Evolutionary conservation across 352 stramenopile species (phyloP).

Genomic region (Peronospora belbahrii): DNA sequence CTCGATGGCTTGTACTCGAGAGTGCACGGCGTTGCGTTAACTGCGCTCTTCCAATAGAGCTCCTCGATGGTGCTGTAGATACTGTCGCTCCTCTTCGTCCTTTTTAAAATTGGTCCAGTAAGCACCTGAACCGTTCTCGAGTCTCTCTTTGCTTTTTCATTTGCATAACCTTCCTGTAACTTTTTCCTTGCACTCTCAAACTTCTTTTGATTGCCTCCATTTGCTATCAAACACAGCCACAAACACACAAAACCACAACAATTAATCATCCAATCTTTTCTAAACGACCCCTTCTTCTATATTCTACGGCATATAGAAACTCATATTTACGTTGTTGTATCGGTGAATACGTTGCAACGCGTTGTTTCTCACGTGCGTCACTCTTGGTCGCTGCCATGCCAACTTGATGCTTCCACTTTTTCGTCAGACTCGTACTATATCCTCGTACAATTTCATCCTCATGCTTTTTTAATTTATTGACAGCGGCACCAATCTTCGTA

Average conservation of each 20-base stretch:
- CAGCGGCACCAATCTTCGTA: constrained; percentile 71
- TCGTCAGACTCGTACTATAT: constrained; percentile 74
- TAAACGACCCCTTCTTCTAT: too few species aligned
- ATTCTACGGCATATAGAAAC: too few species aligned
- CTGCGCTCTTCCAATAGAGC: constrained; percentile 36
- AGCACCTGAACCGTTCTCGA: constrained; percentile 72
- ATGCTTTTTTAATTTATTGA: constrained; percentile 84
- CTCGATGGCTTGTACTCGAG: constrained; percentile 10
- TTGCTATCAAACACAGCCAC: not conserved
- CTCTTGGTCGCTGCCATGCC: constrained; percentile 31
- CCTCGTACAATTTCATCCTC: constrained; percentile 68
- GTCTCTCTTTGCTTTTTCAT: constrained; percentile 58
- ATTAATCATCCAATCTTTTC: too few species aligned
- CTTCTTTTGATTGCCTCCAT: constrained; percentile 32
- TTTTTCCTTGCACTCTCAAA: constrained; percentile 66
- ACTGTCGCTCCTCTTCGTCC: constrained; percentile 49
- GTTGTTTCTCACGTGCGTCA: constrained; percentile 5
- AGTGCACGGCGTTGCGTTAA: constrained; percentile 30
- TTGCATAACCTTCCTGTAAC: constrained; percentile 70
- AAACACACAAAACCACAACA: not conserved
- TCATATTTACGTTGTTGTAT: too few species aligned
- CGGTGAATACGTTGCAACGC: too few species aligned
- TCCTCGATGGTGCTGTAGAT: constrained; percentile 49
- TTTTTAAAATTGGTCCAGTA: constrained; percentile 44
- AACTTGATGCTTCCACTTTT: constrained; percentile 77